These are phyloP conservation scores for Russula vinacea DNA, from an alignment of 768 basidiomycete species.

Conservation along the genomic window DNA sequence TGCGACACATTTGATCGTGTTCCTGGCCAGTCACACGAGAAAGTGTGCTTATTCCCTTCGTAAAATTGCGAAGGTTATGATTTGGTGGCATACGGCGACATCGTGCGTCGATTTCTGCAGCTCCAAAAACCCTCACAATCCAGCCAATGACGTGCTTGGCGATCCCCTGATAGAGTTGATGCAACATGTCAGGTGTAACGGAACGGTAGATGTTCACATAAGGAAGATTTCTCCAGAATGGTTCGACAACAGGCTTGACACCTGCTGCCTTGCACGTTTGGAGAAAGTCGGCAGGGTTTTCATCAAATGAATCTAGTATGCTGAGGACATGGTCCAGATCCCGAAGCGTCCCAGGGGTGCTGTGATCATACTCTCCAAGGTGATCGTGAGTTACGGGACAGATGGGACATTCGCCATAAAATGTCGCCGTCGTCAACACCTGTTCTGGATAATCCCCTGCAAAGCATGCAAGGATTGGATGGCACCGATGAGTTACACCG, in stretches of 20 bases:
- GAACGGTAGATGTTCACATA: background rate
- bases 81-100: slow-evolving; percentile 38
- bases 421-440: background rate
- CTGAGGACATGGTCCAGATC: background rate
- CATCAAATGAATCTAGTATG: background rate
- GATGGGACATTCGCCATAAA: background rate
- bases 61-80: slow-evolving; percentile 38
- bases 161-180: slow-evolving; percentile 31
- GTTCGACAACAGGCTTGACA: background rate
- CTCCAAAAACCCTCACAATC: no score
- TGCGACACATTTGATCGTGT: slow-evolving; percentile 35
- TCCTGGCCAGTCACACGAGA: slow-evolving; percentile 39
- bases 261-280: background rate
- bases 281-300: background rate
- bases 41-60: slow-evolving; percentile 39
- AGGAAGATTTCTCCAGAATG: background rate
- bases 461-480: background rate
- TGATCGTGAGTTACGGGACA: background rate
- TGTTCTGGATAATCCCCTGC: no score
- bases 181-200: background rate
- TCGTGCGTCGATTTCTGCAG: slow-evolving; percentile 14
- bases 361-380: background rate
- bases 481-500: no score
- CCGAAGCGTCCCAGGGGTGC: background rate
- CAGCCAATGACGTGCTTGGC: no score